Evolutionary conservation across 2,329 filamentous ascomycete species (phyloP).

Genomic region (Cladosporium austrohemisphaericum): DNA sequence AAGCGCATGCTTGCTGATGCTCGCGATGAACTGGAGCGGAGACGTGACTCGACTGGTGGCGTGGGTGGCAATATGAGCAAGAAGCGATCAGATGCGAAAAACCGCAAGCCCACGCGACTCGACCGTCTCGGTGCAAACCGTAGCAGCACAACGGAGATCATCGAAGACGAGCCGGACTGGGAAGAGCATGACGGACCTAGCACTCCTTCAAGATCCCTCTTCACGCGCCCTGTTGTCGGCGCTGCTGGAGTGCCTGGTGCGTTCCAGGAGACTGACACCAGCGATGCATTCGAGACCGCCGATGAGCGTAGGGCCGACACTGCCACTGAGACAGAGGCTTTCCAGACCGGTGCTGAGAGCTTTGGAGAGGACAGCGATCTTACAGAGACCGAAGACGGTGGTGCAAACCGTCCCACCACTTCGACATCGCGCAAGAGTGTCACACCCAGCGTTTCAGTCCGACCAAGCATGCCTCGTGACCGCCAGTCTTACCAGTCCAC

Average conservation of each 20-base stretch:
- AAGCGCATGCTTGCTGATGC: conserved; percentile 93
- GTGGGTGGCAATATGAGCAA: conserved; percentile 48
- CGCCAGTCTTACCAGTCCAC: conserved; percentile 77
- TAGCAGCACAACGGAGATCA: conserved; percentile 69
- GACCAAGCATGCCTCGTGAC: conserved; percentile 40
- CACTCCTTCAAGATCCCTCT: conserved; percentile 51
- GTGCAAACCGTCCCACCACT: background rate
- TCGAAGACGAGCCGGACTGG: conserved; percentile 83
- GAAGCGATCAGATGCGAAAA: conserved; percentile 56
- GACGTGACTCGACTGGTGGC: conserved; percentile 48
- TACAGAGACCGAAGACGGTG: conserved; percentile 74
- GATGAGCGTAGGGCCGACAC: conserved; percentile 63
- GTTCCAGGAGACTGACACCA: conserved; percentile 34
- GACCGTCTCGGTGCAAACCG: conserved; percentile 71
- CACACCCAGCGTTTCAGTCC: conserved; percentile 1
- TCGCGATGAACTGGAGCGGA: conserved; percentile 79
- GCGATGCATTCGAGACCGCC: conserved; percentile 65
- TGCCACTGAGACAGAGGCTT: conserved; percentile 76
- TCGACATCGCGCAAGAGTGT: conserved; percentile 7
- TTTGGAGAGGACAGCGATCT: conserved; percentile 69
- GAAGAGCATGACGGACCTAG: conserved; percentile 69
- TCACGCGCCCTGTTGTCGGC: conserved; percentile 18
- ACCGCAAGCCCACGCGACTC: conserved; percentile 70
- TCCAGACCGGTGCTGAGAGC: conserved; percentile 85
- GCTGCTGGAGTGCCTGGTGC: conserved; percentile 34